Conservation (phyloP, 164 flowering plant genomes). For the Annona cherimola region DNA sequence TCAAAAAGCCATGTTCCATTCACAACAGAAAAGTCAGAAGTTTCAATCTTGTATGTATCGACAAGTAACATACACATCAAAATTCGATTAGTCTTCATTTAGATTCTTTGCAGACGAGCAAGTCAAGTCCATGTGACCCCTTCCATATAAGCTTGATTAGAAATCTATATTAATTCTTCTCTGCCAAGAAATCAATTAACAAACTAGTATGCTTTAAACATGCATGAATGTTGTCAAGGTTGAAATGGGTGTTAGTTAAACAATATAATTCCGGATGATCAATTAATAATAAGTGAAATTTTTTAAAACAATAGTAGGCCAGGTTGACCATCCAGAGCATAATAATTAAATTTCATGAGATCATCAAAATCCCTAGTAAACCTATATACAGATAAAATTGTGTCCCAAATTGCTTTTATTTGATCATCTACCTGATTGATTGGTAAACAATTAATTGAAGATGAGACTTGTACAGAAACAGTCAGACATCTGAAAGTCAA, state of each 20-base stretch:
- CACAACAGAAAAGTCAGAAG: conserved; percentile 1
- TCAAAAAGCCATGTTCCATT: background rate
- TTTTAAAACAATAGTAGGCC: background rate
- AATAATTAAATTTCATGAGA: no score
- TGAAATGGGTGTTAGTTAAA: background rate
- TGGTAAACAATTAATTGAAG: background rate
- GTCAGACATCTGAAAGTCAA: background rate
- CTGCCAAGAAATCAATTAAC: background rate
- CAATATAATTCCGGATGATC: background rate
- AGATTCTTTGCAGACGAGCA: background rate
- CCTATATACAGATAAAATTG: background rate
- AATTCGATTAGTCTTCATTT: background rate
- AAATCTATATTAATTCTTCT: background rate
- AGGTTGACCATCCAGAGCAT: background rate
- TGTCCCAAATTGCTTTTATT: background rate
- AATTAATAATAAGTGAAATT: background rate
- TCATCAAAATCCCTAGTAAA: background rate
- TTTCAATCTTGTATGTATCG: conserved; percentile 6
- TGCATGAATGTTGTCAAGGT: background rate
- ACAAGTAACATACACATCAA: background rate
- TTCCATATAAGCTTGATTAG: background rate
- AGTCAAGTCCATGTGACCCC: background rate
- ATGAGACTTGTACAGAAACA: no score
- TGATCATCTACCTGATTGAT: background rate
- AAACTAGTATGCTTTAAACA: background rate